Conservation (phyloP, 2,329 filamentous ascomycete species). For the Sporothrix schenckii region DNA sequence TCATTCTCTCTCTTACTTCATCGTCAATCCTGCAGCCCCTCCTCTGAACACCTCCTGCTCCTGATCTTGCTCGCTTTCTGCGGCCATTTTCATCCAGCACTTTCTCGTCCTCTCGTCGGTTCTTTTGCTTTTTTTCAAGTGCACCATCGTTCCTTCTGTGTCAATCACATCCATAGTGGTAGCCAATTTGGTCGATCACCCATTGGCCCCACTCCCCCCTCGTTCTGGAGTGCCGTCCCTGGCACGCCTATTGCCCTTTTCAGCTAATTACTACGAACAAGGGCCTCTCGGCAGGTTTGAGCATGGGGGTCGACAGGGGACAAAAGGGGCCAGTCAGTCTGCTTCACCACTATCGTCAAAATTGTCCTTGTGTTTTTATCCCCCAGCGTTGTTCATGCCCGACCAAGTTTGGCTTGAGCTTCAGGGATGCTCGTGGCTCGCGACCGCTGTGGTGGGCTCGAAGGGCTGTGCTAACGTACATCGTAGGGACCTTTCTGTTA, state of each 20-base stretch:
- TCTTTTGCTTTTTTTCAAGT: constrained; percentile 4
- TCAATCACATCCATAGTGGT: constrained; percentile 16
- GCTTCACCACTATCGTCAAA: no score
- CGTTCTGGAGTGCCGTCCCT: constrained; percentile 28
- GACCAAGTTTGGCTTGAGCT: not conserved
- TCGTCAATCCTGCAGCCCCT: not conserved
- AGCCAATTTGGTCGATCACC: constrained; percentile 34
- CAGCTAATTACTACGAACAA: constrained; percentile 30
- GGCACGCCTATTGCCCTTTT: constrained; percentile 16
- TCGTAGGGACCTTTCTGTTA: no score
- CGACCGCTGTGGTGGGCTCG: no score
- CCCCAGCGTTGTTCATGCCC: not conserved
- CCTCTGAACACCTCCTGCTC: not conserved
- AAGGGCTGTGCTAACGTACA: no score
- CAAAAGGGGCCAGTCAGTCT: constrained; percentile 16
- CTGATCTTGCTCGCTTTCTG: constrained; percentile 8
- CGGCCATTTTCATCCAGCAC: not conserved
- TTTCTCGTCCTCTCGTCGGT: not conserved
- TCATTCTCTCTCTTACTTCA: not conserved
- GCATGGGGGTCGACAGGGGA: constrained; percentile 26
- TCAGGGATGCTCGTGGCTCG: not conserved
- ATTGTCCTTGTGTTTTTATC: not conserved
- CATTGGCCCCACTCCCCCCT: constrained; percentile 26
- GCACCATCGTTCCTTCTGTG: constrained; percentile 10
- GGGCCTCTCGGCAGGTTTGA: constrained; percentile 18